Base-by-base conservation (phyloP, 78 protist species). In the Emiliania huxleyi region DNA sequence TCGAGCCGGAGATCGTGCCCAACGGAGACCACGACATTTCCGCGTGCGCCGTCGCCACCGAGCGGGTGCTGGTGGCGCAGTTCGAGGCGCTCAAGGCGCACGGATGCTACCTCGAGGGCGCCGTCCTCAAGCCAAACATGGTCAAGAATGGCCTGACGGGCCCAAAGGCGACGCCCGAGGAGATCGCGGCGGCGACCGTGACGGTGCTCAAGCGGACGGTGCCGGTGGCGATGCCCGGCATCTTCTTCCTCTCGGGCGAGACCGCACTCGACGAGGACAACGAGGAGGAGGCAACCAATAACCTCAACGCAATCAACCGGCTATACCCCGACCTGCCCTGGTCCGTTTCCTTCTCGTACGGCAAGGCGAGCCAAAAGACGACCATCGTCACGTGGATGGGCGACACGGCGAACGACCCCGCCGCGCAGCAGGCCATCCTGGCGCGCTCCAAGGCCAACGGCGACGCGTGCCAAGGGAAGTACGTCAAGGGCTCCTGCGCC, bases 81-180 rank as follows among this genome's bases (percentile, higher is more conserved):
- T 56, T 56, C 29, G 71, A 11, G 40, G 96, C 94, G 29, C 94
- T 94, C 56, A 92, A 85, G 56, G 91, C 0, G 43, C 95, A 94
- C 91, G 71, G 94, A 33, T 91, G 94, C 79, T 2, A 44, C 87
- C 84, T 85, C 75, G 98, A 94, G 91, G 97, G 98, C 77, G 91
- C 91, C 37, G 92, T 98, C 81, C 96, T 97, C 79, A 98, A 98
- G 96, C 98, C 98, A 91, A 97, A 96, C 97, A 97, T 98, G 98
- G 97, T 98, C 52, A 56, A 56, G 71, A 56, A 56, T 25, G 71
- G 71, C 12, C 71, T 56, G 43, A 49, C 40, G 44, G 84, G 49
- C 22, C 42, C 45, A 49, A 83, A 48, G 35, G 95, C 91, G 77
- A 52, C 95, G 29, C 93, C 98, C 45, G 94, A 91, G 52, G 93